Percentiles rank a stretch among this genome's conserved stretches.
These are phyloP conservation scores for Cyclocybe aegerita DNA, from an alignment of 768 basidiomycete species.

Conservation along the genomic window DNA sequence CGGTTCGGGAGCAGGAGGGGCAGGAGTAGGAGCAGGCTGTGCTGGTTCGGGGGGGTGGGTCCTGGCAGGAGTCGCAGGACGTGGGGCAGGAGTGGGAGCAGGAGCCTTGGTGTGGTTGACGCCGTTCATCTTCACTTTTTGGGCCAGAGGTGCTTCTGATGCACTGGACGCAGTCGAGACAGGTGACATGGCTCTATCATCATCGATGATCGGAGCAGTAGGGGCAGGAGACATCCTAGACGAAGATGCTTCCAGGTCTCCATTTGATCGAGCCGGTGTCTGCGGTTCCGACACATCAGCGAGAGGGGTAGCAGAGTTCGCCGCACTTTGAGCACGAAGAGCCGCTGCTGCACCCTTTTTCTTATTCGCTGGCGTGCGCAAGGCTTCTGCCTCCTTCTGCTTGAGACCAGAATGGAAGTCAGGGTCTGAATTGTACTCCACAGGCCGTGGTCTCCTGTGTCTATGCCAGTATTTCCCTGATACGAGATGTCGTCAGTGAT, in stretches of 20 bases:
- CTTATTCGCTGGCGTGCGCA: slow-evolving; percentile 49
- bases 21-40: slow-evolving; percentile 14
- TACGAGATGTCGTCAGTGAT: slow-evolving; percentile 7
- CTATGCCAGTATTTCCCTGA: slow-evolving; percentile 90
- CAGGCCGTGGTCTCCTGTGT: slow-evolving; percentile 77
- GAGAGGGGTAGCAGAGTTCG: slow-evolving; percentile 37
- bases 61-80: slow-evolving; percentile 12
- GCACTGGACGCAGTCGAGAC: slow-evolving; percentile 73
- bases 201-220: slow-evolving; percentile 35
- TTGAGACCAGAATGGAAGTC: slow-evolving; percentile 63
- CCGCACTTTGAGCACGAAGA: slow-evolving; percentile 43
- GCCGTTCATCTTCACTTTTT: slow-evolving; percentile 63
- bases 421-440: slow-evolving; percentile 75
- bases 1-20: slow-evolving; percentile 15
- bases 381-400: slow-evolving; percentile 52
- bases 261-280: slow-evolving; percentile 45
- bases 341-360: slow-evolving; percentile 56
- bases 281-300: slow-evolving; percentile 47
- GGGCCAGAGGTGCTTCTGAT: slow-evolving; percentile 73
- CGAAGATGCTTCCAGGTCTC: slow-evolving; percentile 25
- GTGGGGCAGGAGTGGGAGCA: slow-evolving; percentile 2
- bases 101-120: slow-evolving; percentile 11
- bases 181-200: slow-evolving; percentile 67
- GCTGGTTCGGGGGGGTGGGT: slow-evolving; percentile 7
- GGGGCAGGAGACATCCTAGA: slow-evolving; percentile 17